Evolutionary conservation across 163 green algal genomes (phyloP).

Genomic region (Scenedesmus sp.): DNA sequence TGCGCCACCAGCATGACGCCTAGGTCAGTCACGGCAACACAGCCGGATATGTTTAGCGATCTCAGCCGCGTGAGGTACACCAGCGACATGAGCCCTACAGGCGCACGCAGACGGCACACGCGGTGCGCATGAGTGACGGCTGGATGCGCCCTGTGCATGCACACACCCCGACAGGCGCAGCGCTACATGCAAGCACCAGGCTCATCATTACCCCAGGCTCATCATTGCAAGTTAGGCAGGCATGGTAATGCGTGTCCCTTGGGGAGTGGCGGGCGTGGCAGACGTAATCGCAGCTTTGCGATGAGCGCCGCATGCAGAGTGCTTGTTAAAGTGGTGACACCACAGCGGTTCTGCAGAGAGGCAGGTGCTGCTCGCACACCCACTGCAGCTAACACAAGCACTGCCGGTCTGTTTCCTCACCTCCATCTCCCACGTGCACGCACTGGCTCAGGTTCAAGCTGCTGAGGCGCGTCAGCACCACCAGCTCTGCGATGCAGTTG

Average conservation of each 20-base stretch:
- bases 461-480: conserved; percentile 45
- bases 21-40: conserved; percentile 65
- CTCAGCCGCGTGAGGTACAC: conserved; percentile 47
- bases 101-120: not conserved
- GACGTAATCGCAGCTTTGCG: too few species aligned
- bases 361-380: too few species aligned
- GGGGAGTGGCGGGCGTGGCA: too few species aligned
- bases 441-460: conserved; percentile 66
- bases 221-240: too few species aligned
- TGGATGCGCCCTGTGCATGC: not conserved
- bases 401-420: conserved; percentile 2
- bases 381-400: too few species aligned
- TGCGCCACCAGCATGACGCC: conserved; percentile 61
- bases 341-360: too few species aligned
- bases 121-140: not conserved
- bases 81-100: conserved; percentile 60
- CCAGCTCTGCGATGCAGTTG: conserved; percentile 56
- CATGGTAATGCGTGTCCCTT: too few species aligned
- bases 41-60: conserved; percentile 64
- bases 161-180: too few species aligned
- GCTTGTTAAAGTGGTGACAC: too few species aligned
- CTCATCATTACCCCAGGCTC: too few species aligned
- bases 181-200: too few species aligned
- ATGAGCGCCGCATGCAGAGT: too few species aligned
- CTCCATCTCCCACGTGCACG: conserved; percentile 69